Evolutionary conservation across 2,329 filamentous ascomycete species (phyloP).

Genomic region (Chaetomium strumarium): DNA sequence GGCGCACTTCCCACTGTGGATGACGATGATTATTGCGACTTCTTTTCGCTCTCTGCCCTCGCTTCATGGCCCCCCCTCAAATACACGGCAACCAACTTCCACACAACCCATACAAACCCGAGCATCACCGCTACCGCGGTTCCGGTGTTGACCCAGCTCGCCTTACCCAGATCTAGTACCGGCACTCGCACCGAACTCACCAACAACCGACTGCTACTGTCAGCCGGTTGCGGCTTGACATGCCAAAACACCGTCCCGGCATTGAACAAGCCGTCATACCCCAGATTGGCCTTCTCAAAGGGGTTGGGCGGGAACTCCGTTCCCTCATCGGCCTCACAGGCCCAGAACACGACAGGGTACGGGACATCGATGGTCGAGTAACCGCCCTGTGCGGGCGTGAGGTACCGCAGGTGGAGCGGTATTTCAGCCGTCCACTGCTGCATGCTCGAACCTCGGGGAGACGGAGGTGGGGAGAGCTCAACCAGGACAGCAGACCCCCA

Average conservation of each 20-base stretch:
- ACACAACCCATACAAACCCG: constrained; percentile 66
- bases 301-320: constrained; percentile 69
- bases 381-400: constrained; percentile 55
- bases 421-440: constrained; percentile 60
- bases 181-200: constrained; percentile 56
- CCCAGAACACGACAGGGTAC: constrained; percentile 86
- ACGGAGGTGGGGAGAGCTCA: constrained; percentile 56
- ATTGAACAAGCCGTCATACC: constrained; percentile 77
- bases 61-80: constrained; percentile 30
- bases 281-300: constrained; percentile 79
- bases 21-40: constrained; percentile 18
- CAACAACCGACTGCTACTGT: constrained; percentile 33
- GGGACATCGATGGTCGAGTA: constrained; percentile 56
- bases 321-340: constrained; percentile 63
- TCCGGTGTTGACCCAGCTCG: constrained; percentile 44
- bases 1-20: too few relatives aligned
- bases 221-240: constrained; percentile 45
- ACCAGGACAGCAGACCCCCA: constrained; percentile 81
- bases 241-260: constrained; percentile 80
- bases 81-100: constrained; percentile 46
- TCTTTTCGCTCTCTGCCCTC: constrained; percentile 16
- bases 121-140: constrained; percentile 55
- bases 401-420: constrained; percentile 81
- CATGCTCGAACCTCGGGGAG: constrained; percentile 14
- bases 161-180: constrained; percentile 52